Evolutionary conservation across 805 yeast species (phyloP), one percentile per base, ranked within the genome.

Genomic region (Saccharomycopsis amapae): DNA sequence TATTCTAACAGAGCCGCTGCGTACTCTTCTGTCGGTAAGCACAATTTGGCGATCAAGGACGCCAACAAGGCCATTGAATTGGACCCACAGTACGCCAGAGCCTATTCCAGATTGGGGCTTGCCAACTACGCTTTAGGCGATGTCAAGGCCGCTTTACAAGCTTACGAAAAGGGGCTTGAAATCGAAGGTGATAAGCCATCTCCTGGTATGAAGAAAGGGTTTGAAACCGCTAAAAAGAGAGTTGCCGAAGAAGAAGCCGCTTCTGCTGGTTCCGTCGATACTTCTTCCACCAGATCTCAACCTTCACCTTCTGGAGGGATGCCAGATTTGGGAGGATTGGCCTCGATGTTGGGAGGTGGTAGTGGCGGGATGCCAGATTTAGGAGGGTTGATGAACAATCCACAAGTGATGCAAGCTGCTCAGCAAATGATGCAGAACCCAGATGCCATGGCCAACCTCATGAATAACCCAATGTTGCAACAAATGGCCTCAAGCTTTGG

Each of bases 1-100:
- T 77, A 75, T 51, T 88, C 97, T 30, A 93, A 93, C 68, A 79
- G 98, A 60, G 97, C 98, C 12, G 98, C 98, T 36, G 97, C 97
- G 2, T 79, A 85, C 65, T 84, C 95, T 9, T 85, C 96, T 4
- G 58, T 75, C 25, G 74, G 78, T 52, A 69, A 87, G 50, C 89
- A 85, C 60, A 82, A 77, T 13, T 68, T 74, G 52, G 97, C 98
- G 2, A 75, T 84, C 34, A 69, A 69, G 38, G 98, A 93, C 62
- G 96, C 97, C 24, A 74, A 83, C 57, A 69, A 70, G 45, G 96
- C 98, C 35, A 79, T 87, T 47, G 73, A 76, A 50, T 68, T 80
- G 43, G 88, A 90, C 60, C 83, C 96, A 44, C 57, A 68, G 5
- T 93, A 86, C 57, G 79, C 96, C 26, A 89, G 90, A 69, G 96